Percentiles rank a stretch among this genome's conserved stretches.
phyloP scores from a whole-genome alignment of 1,284 basidiomycete genomes.

The Ceratobasidium sp. region DNA sequence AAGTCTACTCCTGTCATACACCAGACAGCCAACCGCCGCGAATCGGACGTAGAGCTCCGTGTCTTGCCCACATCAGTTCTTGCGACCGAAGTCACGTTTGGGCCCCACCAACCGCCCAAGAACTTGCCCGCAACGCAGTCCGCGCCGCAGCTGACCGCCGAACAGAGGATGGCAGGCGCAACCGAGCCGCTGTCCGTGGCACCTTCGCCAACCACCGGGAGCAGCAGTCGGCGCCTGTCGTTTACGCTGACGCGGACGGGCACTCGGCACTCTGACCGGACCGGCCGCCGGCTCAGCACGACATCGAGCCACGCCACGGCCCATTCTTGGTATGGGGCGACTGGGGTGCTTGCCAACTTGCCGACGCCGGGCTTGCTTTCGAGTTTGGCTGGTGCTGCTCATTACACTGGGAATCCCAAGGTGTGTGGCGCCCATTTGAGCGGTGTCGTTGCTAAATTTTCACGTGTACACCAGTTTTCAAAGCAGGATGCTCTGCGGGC shows the following conservation, averaged over 20 bases:
- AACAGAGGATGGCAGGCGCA: slow-evolving; percentile 9
- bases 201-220: neutral
- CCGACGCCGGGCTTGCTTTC: slow-evolving; percentile 29
- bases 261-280: slow-evolving; percentile 36
- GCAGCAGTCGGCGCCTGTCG: slow-evolving; percentile 23
- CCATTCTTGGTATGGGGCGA: slow-evolving; percentile 35
- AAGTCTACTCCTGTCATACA: slow-evolving; percentile 20
- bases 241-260: slow-evolving; percentile 22
- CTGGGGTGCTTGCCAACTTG: slow-evolving; percentile 32
- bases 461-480: slow-evolving; percentile 21
- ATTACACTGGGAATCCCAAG: slow-evolving; percentile 40
- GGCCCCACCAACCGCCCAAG: neutral
- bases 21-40: slow-evolving; percentile 7
- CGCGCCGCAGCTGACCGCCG: slow-evolving; percentile 6
- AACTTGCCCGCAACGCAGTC: slow-evolving; percentile 18
- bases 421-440: neutral
- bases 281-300: slow-evolving; percentile 40
- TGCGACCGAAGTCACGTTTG: neutral
- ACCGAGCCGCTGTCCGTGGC: neutral
- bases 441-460: neutral
- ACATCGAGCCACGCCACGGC: slow-evolving; percentile 31
- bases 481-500: slow-evolving; percentile 33
- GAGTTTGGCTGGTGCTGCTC: slow-evolving; percentile 27
- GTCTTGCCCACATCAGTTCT: slow-evolving; percentile 6
- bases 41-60: slow-evolving; percentile 27